Conservation (phyloP, 495 filamentous ascomycete species). For the Aspergillus incahuasiensis region DNA sequence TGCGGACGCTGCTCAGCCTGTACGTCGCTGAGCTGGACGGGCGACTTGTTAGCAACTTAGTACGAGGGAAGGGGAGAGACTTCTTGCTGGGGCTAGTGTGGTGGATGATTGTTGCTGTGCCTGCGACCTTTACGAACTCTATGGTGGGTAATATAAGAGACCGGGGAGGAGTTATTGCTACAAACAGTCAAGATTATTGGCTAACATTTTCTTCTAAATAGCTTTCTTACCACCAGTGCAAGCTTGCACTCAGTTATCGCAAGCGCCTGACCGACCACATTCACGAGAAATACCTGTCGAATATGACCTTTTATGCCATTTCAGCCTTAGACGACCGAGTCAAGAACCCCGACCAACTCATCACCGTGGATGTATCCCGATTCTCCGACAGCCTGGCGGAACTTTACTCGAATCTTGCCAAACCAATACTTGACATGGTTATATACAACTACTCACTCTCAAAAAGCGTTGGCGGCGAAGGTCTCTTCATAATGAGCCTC, state of each 20-base stretch:
- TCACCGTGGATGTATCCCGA: constrained; percentile 91
- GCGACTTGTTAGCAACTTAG: constrained; percentile 80
- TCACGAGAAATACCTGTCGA: constrained; percentile 86
- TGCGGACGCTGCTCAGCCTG: constrained; percentile 84
- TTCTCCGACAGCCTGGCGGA: constrained; percentile 95
- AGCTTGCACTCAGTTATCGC: constrained; percentile 85
- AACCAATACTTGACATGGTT: constrained; percentile 88
- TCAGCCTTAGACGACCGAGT: constrained; percentile 94
- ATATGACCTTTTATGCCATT: constrained; percentile 97
- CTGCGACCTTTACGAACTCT: constrained; percentile 97
- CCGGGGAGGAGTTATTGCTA: too few relatives aligned
- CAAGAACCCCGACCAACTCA: constrained; percentile 97
- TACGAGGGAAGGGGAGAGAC: constrained; percentile 85
- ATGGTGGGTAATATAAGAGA: constrained; percentile 59
- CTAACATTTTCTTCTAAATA: constrained; percentile 28
- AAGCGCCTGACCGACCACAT: constrained; percentile 88
- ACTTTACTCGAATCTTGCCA: constrained; percentile 95
- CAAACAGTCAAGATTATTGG: neutral
- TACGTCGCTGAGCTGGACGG: constrained; percentile 97
- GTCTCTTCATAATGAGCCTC: constrained; percentile 87
- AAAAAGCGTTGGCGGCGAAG: constrained; percentile 89
- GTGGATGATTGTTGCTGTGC: constrained; percentile 99
- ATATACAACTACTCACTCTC: constrained; percentile 95
- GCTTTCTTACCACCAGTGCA: constrained; percentile 97
- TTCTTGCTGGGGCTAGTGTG: constrained; percentile 86